Evolutionary conservation across 1,284 basidiomycete genomes (phyloP).

Genomic region (Caloboletus firmus): DNA sequence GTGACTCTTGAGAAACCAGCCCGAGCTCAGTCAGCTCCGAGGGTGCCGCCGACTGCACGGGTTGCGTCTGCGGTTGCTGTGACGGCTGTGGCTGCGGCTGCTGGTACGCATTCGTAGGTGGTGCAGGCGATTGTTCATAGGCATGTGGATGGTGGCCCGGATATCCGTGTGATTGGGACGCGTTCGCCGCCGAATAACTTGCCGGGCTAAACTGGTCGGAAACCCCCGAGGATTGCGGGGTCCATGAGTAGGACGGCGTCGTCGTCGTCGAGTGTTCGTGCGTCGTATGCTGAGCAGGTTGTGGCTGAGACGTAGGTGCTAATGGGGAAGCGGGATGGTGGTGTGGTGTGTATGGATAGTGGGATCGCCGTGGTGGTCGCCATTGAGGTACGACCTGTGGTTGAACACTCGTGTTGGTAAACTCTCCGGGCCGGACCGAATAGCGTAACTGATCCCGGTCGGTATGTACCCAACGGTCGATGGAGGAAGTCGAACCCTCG

Average conservation of each 20-base stretch:
- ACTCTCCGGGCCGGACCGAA: conserved; percentile 11
- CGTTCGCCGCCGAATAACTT: conserved; percentile 8
- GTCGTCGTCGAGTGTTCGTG: conserved; percentile 14
- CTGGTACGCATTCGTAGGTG: conserved; percentile 7
- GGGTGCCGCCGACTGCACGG: conserved; percentile 24
- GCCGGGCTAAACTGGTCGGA: conserved; percentile 8
- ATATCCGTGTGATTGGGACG: conserved; percentile 9
- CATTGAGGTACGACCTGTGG: conserved; percentile 26
- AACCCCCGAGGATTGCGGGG: conserved; percentile 3
- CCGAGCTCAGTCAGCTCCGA: conserved; percentile 51
- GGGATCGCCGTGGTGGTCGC: conserved; percentile 31
- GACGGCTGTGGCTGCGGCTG: neutral
- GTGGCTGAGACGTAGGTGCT: conserved; percentile 11
- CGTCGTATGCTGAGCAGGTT: conserved; percentile 8
- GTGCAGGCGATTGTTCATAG: conserved; percentile 12
- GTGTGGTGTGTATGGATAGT: conserved; percentile 29
- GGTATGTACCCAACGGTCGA: conserved; percentile 19
- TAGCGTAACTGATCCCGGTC: conserved; percentile 17
- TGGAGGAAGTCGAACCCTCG: conserved; percentile 17
- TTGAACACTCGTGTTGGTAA: conserved; percentile 2
- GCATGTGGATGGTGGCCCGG: conserved; percentile 14
- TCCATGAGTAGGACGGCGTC: conserved; percentile 21
- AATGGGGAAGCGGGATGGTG: conserved; percentile 15
- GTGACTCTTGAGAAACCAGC: conserved; percentile 51
- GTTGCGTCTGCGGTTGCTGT: conserved; percentile 5